These are phyloP conservation scores for Neofusicoccum umdonicola DNA, from an alignment of 2,329 filamentous ascomycete genomes.

Conservation along the genomic window DNA sequence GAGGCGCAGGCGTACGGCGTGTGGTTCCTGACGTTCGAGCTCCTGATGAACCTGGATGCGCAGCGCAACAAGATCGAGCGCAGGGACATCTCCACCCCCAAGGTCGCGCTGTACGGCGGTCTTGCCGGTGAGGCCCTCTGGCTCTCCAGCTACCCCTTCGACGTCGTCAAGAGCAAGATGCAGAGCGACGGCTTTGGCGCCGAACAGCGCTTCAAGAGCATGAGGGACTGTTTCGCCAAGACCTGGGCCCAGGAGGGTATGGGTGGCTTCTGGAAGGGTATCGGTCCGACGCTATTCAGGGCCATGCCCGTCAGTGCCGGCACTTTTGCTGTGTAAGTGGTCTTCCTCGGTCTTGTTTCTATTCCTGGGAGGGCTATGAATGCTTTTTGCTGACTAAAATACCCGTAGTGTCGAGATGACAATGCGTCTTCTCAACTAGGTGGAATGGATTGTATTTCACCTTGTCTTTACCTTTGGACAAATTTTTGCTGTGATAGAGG, in stretches of 20 bases:
- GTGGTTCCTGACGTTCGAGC: constrained; percentile 96
- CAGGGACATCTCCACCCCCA: constrained; percentile 75
- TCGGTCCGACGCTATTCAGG: constrained; percentile 84
- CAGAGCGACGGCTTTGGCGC: constrained; percentile 89
- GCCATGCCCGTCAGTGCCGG: constrained; percentile 97
- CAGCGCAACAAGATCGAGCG: constrained; percentile 72
- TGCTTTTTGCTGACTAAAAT: constrained; percentile 1
- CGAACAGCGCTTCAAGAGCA: constrained; percentile 69
- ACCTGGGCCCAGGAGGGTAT: constrained; percentile 75
- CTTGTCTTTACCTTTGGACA: neutral
- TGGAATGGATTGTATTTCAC: neutral
- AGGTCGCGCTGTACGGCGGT: constrained; percentile 89
- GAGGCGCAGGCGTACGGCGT: constrained; percentile 94
- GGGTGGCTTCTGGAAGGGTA: constrained; percentile 90
- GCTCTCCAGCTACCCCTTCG: constrained; percentile 90
- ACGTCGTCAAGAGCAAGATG: constrained; percentile 99
- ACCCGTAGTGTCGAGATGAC: constrained; percentile 27
- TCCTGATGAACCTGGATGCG: constrained; percentile 88
- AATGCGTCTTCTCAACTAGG: constrained; percentile 40
- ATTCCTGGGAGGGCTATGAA: neutral
- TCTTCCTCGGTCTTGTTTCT: neutral
- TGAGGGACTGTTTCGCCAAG: constrained; percentile 86
- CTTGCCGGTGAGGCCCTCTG: constrained; percentile 91
- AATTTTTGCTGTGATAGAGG: neutral
- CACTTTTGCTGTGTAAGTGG: constrained; percentile 77